Evolutionary conservation across 176 grass and related monocot species (phyloP), one percentile per base, ranked within the genome.

Genomic region (Zea mays): DNA sequence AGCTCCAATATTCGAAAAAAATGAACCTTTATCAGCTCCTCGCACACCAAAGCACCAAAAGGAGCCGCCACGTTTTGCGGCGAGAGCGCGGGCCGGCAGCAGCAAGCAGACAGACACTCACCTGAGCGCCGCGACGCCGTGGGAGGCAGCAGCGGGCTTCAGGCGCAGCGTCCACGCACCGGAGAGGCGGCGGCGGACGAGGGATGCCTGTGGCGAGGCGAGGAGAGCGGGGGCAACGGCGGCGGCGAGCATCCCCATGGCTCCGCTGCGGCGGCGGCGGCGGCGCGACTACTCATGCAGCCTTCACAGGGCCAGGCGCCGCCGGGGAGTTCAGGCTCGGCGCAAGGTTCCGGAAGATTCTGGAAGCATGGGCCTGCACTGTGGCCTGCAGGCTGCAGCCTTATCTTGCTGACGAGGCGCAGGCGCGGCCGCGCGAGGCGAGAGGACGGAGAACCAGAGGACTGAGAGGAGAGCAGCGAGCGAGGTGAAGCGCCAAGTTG

Each of bases 251-350:
- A 88, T 88, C 75, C 86, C 88, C 81, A 87, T 85, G 82, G 74
- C 44, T 75, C 79, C 72, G 69, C 77, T 78, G 21, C 41, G 34
- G 42, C 44, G 20, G 43, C 85, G 73, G 35, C 77, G 62, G 83
- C 82, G 64, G 60, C 66, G 77, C 81, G 80, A 88, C 85, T 85
- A 91, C 84, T 91, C 90, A 92, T 89, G 90, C 86, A 92, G 86
- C 83, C 69, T 58, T 47, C 55, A 13, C 42, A 34, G 64, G 2
- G 15, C 42, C 64, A 41, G 50, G 36, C 7, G 52, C 4, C 61
- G 79, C 64, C 12, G 17, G 50, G 11, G 27, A 27, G 62, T 15
- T 62, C 37, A 20, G 54, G 33, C 74, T 75, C 74, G 56, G 40
- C 51, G 37, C 61, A 43, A 27, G 10, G 39, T 57, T 77, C 69